Base-by-base conservation (phyloP, 1,139 yeast species). In the Lodderomyces oxycetoniae region DNA sequence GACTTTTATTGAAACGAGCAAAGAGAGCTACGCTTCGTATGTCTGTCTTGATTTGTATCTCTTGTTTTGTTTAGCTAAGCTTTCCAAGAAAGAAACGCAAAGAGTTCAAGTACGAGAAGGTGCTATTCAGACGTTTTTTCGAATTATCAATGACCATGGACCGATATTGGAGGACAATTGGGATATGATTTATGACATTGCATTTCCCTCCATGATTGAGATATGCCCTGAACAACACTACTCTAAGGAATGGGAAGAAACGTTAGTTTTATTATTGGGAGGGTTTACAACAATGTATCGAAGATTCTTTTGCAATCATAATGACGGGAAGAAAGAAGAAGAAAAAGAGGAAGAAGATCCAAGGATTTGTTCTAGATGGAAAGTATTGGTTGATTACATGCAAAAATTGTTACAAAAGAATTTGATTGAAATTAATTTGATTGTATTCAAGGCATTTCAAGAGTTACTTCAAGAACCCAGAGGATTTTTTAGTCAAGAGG, bases 61-160 rank as follows among this genome's bases (percentile, higher is more conserved):
- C 23, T 57, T 87, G 30, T 65, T 71, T 7, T 68, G 77, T 26
- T 59, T 89, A 27, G 78, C 88, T 0, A 68, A 68, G 17, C 70
- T 87, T 19, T 73, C 88, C 0, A 53, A 61, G 20, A 93, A 85
- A 46, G 45, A 40, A 30, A 32, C 27, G 9, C 46, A 67, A 1
- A 69, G 95, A 37, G 74, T 82, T 1, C 95, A 87, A 46, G 95
- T 89, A 1, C 69, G 94, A 43, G 87, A 87, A 50, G 96, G 96
- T 2, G 79, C 96, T 0, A 74, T 87, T 19, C 95, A 87, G 51
- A 89, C 95, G 0, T 77, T 88, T 46, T 86, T 86, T 57, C 78
- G 89, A 45, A 81, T 89, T 27, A 69, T 88, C 39, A 94, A 87
- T 36, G 78, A 89, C 1, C 91, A 85, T 54, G 87, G 91, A 0